phyloP scores from a whole-genome alignment of 225 moss, liverwort and hornwort species.

The Marchantia paleacea region DNA sequence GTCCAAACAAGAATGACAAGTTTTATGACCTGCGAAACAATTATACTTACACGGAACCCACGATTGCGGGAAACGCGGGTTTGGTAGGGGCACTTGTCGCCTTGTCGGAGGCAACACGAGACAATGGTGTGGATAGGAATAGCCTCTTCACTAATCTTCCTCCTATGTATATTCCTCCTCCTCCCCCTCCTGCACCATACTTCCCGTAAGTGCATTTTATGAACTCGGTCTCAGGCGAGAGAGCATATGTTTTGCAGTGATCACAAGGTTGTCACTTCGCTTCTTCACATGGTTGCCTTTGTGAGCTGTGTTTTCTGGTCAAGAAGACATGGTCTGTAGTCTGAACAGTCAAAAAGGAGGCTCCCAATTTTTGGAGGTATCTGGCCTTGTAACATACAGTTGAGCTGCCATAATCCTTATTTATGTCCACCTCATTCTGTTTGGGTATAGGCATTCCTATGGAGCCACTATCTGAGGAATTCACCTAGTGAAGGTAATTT shows the following conservation, averaged over 20 bases:
- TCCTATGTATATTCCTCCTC: constrained; percentile 27
- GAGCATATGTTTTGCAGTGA: neutral
- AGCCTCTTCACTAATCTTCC: constrained; percentile 56
- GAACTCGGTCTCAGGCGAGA: neutral
- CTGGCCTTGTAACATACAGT: constrained; percentile 12
- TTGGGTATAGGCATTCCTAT: neutral
- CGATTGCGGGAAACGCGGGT: constrained; percentile 76
- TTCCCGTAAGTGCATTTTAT: constrained; percentile 1
- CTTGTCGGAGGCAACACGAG: constrained; percentile 43
- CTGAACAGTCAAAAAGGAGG: neutral
- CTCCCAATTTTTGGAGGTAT: neutral
- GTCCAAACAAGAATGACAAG: constrained; percentile 52
- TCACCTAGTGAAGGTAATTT: neutral
- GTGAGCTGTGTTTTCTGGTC: constrained; percentile 1
- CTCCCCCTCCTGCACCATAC: constrained; percentile 52
- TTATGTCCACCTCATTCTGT: neutral
- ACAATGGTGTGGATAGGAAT: constrained; percentile 42
- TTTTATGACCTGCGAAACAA: constrained; percentile 59
- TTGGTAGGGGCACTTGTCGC: constrained; percentile 69
- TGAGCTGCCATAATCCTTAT: neutral
- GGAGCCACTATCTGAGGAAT: neutral
- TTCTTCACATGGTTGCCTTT: neutral
- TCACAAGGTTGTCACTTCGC: neutral
- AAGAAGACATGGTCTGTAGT: neutral
- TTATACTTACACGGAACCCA: constrained; percentile 70